These are phyloP conservation scores for Bromus sterilis DNA, from an alignment of 176 grass and related monocot genomes.

Conservation along the genomic window DNA sequence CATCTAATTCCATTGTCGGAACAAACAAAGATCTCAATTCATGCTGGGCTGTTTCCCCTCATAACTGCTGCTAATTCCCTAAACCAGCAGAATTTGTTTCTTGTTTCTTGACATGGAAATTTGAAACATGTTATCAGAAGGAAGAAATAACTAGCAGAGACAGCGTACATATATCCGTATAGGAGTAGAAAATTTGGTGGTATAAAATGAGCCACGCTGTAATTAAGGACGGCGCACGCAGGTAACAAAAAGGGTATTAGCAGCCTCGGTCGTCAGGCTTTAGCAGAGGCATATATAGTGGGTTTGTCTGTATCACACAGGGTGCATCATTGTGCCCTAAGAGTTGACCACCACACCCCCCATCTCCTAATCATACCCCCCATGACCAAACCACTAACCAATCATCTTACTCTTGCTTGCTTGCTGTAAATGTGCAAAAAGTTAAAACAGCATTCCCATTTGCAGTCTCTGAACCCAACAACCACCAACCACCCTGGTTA, in stretches of 20 bases:
- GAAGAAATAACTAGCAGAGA: too few species aligned
- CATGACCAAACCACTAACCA: constrained; percentile 33
- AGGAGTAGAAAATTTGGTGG: too few species aligned
- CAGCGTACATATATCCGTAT: too few species aligned
- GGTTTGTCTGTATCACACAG: constrained; percentile 47
- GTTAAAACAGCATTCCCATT: not conserved
- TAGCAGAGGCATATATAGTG: constrained; percentile 21
- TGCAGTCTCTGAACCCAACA: constrained; percentile 2
- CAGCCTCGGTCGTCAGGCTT: not conserved
- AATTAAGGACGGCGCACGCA: not conserved
- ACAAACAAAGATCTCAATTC: not conserved
- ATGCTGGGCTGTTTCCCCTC: not conserved
- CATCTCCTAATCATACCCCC: constrained; percentile 23
- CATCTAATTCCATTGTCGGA: not conserved
- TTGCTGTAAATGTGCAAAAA: not conserved
- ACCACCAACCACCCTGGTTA: constrained; percentile 10
- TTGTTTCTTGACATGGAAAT: not conserved
- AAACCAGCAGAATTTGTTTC: not conserved
- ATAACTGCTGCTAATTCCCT: not conserved
- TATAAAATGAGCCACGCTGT: not conserved
- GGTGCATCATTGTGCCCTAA: constrained; percentile 34
- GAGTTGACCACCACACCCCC: constrained; percentile 37
- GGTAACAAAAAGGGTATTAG: not conserved
- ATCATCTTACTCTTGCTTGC: constrained; percentile 26
- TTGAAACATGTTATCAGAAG: not conserved